Conservation (phyloP, 176 grass and related monocot genomes). For the Phragmites australis region DNA sequence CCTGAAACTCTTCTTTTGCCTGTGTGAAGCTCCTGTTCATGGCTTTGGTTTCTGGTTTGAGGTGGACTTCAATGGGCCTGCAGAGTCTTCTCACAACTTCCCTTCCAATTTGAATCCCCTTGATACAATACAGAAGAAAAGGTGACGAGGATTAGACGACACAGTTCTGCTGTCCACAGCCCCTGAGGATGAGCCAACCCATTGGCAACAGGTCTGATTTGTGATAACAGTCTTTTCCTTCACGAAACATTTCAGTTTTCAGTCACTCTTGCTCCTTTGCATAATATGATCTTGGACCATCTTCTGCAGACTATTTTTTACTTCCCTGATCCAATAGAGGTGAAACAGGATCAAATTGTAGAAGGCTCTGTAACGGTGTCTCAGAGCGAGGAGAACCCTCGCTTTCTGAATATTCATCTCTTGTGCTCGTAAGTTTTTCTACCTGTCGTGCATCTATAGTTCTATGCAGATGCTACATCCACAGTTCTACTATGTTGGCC, state of each 20-base stretch:
- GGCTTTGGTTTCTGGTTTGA: constrained; percentile 98
- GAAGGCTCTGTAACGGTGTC: constrained; percentile 77
- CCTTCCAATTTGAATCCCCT: constrained; percentile 41
- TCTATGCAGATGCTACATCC: not conserved
- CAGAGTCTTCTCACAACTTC: constrained; percentile 41
- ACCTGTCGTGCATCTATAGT: constrained; percentile 2
- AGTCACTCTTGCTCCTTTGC: not conserved
- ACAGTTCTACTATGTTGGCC: not conserved
- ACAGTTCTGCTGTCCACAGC: constrained; percentile 78
- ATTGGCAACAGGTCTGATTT: constrained; percentile 86
- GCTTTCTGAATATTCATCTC: constrained; percentile 85
- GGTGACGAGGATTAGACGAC: constrained; percentile 42
- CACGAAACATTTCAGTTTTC: not conserved
- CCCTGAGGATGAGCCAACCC: constrained; percentile 82
- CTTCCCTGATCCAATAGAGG: constrained; percentile 83
- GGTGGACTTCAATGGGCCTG: constrained; percentile 87
- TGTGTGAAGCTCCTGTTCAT: constrained; percentile 74
- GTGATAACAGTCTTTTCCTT: constrained; percentile 21
- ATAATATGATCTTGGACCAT: constrained; percentile 29
- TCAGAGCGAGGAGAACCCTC: constrained; percentile 77
- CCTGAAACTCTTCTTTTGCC: constrained; percentile 19
- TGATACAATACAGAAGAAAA: constrained; percentile 65
- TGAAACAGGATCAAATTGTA: constrained; percentile 80
- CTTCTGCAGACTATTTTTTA: constrained; percentile 83
- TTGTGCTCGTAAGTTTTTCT: constrained; percentile 72